phyloP scores from a whole-genome alignment of 805 yeast species.

The Cyberlindnera suaveolens region DNA sequence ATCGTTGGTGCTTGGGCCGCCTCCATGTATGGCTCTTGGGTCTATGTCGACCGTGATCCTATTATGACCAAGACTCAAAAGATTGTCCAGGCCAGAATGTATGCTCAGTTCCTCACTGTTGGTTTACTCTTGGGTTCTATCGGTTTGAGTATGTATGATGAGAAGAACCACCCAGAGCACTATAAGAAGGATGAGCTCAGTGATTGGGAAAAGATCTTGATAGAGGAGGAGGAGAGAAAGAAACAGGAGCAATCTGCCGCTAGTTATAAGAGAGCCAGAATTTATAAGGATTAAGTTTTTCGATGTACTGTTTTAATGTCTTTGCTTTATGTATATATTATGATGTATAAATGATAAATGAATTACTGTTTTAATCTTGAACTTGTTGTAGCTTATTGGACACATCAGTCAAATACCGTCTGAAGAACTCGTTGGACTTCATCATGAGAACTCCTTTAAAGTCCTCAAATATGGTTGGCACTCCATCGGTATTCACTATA shows the following conservation, averaged over 20 bases:
- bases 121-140: conserved; percentile 63
- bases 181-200: conserved; percentile 27
- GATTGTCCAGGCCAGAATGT: conserved; percentile 85
- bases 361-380: background rate
- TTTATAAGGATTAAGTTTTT: conserved; percentile 22
- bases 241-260: conserved; percentile 11
- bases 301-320: background rate
- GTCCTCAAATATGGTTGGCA: no score
- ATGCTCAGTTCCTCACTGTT: conserved; percentile 80
- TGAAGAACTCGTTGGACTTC: no score
- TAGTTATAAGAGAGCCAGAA: conserved; percentile 31
- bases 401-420: background rate
- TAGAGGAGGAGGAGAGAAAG: conserved; percentile 35
- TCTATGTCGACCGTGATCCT: conserved; percentile 62
- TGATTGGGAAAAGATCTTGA: conserved; percentile 44
- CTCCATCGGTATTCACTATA: background rate
- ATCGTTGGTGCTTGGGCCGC: conserved; percentile 76
- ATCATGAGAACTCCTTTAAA: no score
- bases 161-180: conserved; percentile 40
- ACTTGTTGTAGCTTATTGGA: background rate
- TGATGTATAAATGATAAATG: background rate
- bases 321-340: background rate
- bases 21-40: conserved; percentile 77
- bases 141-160: conserved; percentile 59
- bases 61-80: conserved; percentile 73